Evolutionary conservation across 2,329 filamentous ascomycete genomes (phyloP).

Genomic region (Colletotrichum coccodes): DNA sequence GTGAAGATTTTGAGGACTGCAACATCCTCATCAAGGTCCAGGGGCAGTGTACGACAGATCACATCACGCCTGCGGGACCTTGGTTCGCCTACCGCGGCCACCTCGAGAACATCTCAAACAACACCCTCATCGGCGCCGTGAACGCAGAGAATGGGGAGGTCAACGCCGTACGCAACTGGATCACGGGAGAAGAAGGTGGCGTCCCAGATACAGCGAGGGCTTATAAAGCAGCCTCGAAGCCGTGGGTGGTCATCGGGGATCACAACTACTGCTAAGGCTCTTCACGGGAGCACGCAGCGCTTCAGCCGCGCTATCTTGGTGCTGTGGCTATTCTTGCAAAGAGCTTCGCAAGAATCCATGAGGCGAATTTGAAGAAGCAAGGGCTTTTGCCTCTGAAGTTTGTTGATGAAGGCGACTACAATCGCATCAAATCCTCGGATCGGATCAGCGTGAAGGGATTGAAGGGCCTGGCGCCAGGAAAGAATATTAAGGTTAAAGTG

Average conservation of each 20-base stretch:
- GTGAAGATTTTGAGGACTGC: conserved; percentile 72
- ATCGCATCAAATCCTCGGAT: background rate
- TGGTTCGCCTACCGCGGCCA: conserved; percentile 85
- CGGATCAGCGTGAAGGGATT: background rate
- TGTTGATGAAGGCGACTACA: conserved; percentile 35
- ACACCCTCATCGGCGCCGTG: conserved; percentile 67
- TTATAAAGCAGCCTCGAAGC: conserved; percentile 66
- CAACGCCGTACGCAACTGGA: conserved; percentile 63
- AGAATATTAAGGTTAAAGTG: background rate
- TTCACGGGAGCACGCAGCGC: conserved; percentile 86
- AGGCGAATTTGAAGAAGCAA: conserved; percentile 95
- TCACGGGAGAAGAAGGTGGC: conserved; percentile 67
- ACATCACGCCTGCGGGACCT: conserved; percentile 82
- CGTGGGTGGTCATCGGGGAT: conserved; percentile 41
- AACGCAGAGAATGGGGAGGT: conserved; percentile 61
- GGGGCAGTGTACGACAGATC: conserved; percentile 82
- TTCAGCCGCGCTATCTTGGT: conserved; percentile 85
- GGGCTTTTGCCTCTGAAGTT: conserved; percentile 65
- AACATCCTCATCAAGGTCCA: conserved; percentile 81
- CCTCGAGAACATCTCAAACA: conserved; percentile 84
- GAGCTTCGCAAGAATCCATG: conserved; percentile 88
- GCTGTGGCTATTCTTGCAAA: conserved; percentile 84
- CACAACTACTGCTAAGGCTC: conserved; percentile 83
- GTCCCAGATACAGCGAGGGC: conserved; percentile 80
- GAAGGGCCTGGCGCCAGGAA: background rate